Conservation (phyloP, 805 yeast species). For the Lipomyces oligophaga region DNA sequence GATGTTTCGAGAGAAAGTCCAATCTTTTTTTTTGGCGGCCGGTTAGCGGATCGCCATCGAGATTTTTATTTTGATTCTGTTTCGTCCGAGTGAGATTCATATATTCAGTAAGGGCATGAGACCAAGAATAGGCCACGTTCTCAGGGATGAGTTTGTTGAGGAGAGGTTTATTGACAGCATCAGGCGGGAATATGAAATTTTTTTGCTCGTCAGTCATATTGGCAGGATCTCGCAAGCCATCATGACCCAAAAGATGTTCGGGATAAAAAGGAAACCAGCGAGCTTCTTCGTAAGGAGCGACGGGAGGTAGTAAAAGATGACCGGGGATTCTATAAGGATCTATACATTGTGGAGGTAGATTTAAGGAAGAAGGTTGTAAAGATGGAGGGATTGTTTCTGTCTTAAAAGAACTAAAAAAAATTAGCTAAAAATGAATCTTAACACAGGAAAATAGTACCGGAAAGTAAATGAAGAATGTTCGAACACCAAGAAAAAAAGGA, state of each 20-base stretch:
- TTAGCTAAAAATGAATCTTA: too few relatives aligned
- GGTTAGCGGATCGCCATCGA: background rate
- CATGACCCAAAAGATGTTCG: slow-evolving; percentile 7
- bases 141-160: background rate
- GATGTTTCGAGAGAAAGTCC: background rate
- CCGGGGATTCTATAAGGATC: slow-evolving; percentile 6
- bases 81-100: background rate
- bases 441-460: too few relatives aligned
- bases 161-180: background rate
- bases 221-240: background rate
- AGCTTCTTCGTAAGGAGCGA: background rate
- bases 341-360: slow-evolving; percentile 4
- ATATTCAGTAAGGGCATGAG: slow-evolving; percentile 2
- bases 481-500: too few relatives aligned
- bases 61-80: background rate
- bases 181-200: background rate
- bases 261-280: slow-evolving; percentile 12
- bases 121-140: slow-evolving; percentile 9
- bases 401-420: too few relatives aligned
- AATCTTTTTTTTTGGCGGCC: background rate
- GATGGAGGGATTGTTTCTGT: too few relatives aligned
- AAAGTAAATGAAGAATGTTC: too few relatives aligned
- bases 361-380: too few relatives aligned
- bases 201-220: background rate
- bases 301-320: background rate